Evolutionary conservation across 73 alveolate genomes (phyloP).

Genomic region (Uronychia setigera): DNA sequence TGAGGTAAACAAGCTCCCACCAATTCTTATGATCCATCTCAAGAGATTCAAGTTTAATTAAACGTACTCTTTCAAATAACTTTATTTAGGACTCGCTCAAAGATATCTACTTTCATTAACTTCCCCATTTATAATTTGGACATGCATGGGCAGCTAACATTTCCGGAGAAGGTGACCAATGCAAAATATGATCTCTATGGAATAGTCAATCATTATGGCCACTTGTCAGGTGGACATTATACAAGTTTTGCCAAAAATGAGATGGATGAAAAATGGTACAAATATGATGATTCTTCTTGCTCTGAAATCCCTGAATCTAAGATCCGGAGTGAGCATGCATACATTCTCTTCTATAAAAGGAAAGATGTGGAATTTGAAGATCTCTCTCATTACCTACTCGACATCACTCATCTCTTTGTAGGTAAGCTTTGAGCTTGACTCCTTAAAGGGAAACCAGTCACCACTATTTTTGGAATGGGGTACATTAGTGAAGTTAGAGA

Average conservation of each 20-base stretch:
- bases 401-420: constrained; percentile 29
- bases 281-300: constrained; percentile 79
- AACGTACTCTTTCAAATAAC: not conserved
- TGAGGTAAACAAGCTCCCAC: constrained; percentile 80
- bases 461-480: constrained; percentile 5
- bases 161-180: constrained; percentile 22
- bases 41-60: constrained; percentile 67
- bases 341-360: constrained; percentile 72
- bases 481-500: not conserved
- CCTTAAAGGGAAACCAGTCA: constrained; percentile 53
- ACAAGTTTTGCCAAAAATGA: constrained; percentile 64
- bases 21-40: constrained; percentile 75
- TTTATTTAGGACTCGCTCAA: not conserved
- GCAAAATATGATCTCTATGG: constrained; percentile 83
- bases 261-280: constrained; percentile 75
- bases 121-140: constrained; percentile 69
- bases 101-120: constrained; percentile 35
- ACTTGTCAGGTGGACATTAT: constrained; percentile 85
- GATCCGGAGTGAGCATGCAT: constrained; percentile 73
- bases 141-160: constrained; percentile 7
- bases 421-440: constrained; percentile 59
- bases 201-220: constrained; percentile 86
- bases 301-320: constrained; percentile 52
- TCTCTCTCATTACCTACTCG: constrained; percentile 10
- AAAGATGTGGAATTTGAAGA: constrained; percentile 21